Base-by-base conservation (phyloP, 345 rosid genomes). In the Salix viminalis region DNA sequence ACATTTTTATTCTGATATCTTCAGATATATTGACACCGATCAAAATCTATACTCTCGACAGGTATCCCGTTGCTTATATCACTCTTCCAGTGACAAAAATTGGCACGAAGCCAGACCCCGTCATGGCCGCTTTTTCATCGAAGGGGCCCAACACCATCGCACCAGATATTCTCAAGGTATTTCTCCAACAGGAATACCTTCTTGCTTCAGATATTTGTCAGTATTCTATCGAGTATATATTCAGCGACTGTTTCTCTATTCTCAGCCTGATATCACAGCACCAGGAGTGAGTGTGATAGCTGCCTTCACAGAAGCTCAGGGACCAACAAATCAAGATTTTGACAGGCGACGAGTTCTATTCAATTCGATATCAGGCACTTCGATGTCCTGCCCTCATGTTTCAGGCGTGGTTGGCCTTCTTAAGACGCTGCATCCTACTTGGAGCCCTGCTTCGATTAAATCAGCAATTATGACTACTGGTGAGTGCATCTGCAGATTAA, bases 401-500 rank as follows among this genome's bases (percentile, higher is more conserved):
- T 72, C 84, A 39, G 84, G 84, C 60, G 69, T 77, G 36, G 78
- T 74, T 30, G 84, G 78, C 71, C 80, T 81, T 52, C 84, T 81
- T 41, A 77, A 52, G 52, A 37, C 75, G n/a, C 48, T 81, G 50
- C 64, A 81, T 74, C 84, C 80, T 16, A 28, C 15, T 69, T 81
- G 84, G 84, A 77, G 78, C 18, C 84, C 84, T 19, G 84, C 84
- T 2, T 77, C 78, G 11, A 81, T 81, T 64, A 81, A 74, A 73
- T 81, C 84, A 37, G 81, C 84, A 21, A 77, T 81, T n/a, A 81
- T 81, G 84, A 81, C 84, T 24, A 81, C 72, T 19, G 84, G 84
- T 81, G 24, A 77, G 77, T 19, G 37, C 61, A 32, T 11, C 4
- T 4, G 7, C 23, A 4, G 68, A 23, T 2, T 6, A 13, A 42